phyloP scores from a whole-genome alignment of 2,329 filamentous ascomycete genomes.

The Botrytis fragariae region DNA sequence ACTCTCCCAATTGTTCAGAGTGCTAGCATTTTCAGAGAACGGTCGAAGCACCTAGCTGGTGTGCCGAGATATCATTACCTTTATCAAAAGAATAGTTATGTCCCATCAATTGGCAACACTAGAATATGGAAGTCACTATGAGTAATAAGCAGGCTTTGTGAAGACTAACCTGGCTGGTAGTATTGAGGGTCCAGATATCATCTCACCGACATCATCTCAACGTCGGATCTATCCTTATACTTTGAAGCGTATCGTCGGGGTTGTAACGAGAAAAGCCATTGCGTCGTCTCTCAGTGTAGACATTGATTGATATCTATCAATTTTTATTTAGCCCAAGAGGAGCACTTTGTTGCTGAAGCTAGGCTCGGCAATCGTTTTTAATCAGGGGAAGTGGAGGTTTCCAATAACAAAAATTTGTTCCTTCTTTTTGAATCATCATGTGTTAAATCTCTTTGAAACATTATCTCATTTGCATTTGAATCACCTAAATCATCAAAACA shows the following conservation, averaged over 20 bases:
- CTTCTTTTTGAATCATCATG: neutral
- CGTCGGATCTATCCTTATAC: neutral
- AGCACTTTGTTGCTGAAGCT: neutral
- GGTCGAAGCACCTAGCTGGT: neutral
- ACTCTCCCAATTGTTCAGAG: neutral
- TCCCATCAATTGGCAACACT: neutral
- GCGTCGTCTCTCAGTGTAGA: neutral
- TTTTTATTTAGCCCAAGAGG: neutral
- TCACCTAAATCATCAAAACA: neutral
- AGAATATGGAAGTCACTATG: neutral
- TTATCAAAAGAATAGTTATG: neutral
- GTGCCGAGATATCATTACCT: neutral
- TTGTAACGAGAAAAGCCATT: neutral
- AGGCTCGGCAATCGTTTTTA: neutral
- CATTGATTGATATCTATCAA: neutral
- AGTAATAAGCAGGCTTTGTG: neutral
- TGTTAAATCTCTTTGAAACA: neutral
- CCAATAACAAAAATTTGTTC: neutral
- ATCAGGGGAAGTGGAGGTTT: no score
- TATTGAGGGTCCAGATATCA: neutral
- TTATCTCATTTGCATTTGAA: neutral
- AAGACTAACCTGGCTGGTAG: neutral
- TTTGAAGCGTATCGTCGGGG: neutral
- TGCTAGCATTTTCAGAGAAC: neutral
- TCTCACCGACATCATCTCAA: neutral